Evolutionary conservation across 345 rosid species (phyloP), one percentile per base, ranked within the genome.

Genomic region (Salix arbutifolia): DNA sequence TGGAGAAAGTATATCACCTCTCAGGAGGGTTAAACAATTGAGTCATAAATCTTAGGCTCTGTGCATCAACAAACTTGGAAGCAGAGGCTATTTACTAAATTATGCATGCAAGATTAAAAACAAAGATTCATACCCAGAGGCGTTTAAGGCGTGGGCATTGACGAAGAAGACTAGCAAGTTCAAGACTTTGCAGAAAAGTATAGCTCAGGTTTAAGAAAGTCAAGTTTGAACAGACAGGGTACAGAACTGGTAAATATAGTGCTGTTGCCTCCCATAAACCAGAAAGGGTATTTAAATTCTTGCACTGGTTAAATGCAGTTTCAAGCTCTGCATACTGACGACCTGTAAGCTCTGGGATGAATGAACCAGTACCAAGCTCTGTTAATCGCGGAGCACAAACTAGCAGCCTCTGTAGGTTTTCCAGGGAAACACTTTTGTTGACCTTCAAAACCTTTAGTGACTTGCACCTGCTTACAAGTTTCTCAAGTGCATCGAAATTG

Each of bases 341-440:
- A 14, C 67, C 48, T 44, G 78, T 83, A 60, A 85, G 87, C 19
- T 86, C 88, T 79, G 82, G 88, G 6, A 78, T 70, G 75, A 91
- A 89, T 10, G 89, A 84, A 21, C 95, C 92, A 65, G 92, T 88
- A 65, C 91, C 95, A 40, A 91, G 90, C 79, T 89, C 91, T 37
- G 72, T 83, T 44, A 91, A 67, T 53, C 79, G 85, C 53, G 91
- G 89, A 65, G 89, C 88, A 52, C 78, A 74, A n/a, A 79, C 80
- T 72, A 91, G 84, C 56, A 91, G 84, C 80, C 84, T 82, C 38
- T 85, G 89, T 28, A 91, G 74, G 62, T 88, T 89, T 33, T 89
- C 88, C 78, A 87, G 81, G 21, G 87, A 74, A 50, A 88, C 56
- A 44, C 76, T 73, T 82, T 81, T 79, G 80, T 89, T 86, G 75